Percentiles rank a stretch among this genome's conserved stretches.
phyloP scores from a whole-genome alignment of 2,329 filamentous ascomycete species.

The Madurella mycetomatis region DNA sequence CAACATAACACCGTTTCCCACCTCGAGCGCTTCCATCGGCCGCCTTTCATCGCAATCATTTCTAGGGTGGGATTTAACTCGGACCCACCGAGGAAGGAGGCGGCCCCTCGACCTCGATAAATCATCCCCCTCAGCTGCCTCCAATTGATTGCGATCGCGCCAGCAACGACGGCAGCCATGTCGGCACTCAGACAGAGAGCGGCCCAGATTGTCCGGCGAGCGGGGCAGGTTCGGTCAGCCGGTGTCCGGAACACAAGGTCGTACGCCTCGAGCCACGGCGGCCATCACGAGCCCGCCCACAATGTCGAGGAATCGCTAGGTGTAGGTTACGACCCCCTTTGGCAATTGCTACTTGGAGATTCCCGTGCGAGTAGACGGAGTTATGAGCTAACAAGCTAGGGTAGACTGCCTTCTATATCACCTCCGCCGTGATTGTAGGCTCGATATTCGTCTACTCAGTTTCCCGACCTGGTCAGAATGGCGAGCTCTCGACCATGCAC shows the following conservation, averaged over 20 bases:
- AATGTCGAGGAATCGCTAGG: conserved; percentile 51
- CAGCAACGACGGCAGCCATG: conserved; percentile 28
- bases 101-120: conserved; percentile 1
- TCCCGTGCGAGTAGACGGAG: neutral
- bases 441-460: conserved; percentile 46
- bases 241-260: conserved; percentile 38
- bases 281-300: conserved; percentile 38
- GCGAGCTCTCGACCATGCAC: conserved; percentile 45
- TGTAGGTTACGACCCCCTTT: conserved; percentile 39
- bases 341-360: neutral
- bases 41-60: neutral
- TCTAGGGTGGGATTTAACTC: neutral
- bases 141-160: conserved; percentile 9
- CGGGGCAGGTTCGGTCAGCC: conserved; percentile 32
- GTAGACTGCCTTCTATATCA: conserved; percentile 47
- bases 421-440: conserved; percentile 42
- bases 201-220: conserved; percentile 35
- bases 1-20: neutral
- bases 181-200: conserved; percentile 35
- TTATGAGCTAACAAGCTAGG: conserved; percentile 8
- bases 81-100: conserved; percentile 6
- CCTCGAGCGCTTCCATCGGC: neutral
- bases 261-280: conserved; percentile 51
- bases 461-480: conserved; percentile 45
- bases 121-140: conserved; percentile 4